Base-by-base conservation (phyloP, 2,329 filamentous ascomycete genomes). In the Monilinia vaccinii-corymbosi region DNA sequence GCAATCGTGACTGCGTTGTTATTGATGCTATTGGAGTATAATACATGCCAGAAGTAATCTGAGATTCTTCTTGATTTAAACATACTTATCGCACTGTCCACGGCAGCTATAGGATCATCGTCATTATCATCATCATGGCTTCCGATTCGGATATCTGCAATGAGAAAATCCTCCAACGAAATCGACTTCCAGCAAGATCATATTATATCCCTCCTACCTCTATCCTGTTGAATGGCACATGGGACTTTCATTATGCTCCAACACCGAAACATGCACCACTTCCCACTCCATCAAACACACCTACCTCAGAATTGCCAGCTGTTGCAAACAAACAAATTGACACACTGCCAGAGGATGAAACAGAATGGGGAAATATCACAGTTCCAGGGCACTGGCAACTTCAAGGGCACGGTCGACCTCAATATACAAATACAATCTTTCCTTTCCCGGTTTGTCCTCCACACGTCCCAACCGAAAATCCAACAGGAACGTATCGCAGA, bases 311-410 rank as follows among this genome's bases (percentile, higher is more conserved):
- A 4, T 58, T 25, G 18, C 38, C 28, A 21, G 18, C 46, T n/a
- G 14, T 42, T 2, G 11, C 28, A 52, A 18, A 36, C 7, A 44
- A 36, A 21, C 31, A 51, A 23, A 44, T 52, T 6, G n/a, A 58
- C 5, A 31, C 14, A 18, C 11, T 25, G 25, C 18, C 28, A 11
- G 57, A 60, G 7, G 49, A 55, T 28, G 49, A 34, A 28, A 18
- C 38, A 31, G 32, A 38, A 40, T 64, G 62, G 32, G 64, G 53
- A 11, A 44, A 46, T 18, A 82, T 87, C 42, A 67, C 78, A 13
- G 86, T 89, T 0, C 86, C 86, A 0, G 83, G 83, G 3, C 82
- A 85, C 68, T 89, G 86, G 86, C 86, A 89, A 71, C 74, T 87
- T 5, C 83, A 89, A 71, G 86, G 85, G 31, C 82, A 84, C 67